Base-by-base conservation (phyloP, 2,329 filamentous ascomycete species). In the Arthrobotrys pseudoclavata region DNA sequence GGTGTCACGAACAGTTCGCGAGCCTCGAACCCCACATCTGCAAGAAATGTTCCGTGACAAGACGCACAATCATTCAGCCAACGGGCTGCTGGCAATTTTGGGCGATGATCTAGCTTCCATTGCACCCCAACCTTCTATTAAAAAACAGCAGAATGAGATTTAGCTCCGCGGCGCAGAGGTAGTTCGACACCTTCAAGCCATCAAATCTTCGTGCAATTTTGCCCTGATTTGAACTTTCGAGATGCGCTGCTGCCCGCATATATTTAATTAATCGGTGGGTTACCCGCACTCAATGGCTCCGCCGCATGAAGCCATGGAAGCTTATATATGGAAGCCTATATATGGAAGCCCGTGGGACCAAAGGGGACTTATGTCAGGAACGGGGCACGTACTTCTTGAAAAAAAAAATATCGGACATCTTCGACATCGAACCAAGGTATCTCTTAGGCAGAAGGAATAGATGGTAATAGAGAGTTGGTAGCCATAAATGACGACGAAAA, bases 301-400 rank as follows among this genome's bases (percentile, higher is more conserved):
- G 34, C 55, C 26, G 34, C 13, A 60, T 60, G 18, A 60, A 42
- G 55, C 42, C 55, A 60, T 60, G 55, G 55, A 42, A 60, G 55
- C 55, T 60, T 60, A 60, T 60, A 60, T 60, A 60, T 60, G 12
- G 18, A 60, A 40, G 20, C 55, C n/a, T 60, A 60, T 60, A 60
- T 60, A 60, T 60, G 12, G 18, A 60, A 40, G 20, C 55, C 52
- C 9, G 34, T 24, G 55, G 34, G 20, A 29, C 55, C n/a, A 60
- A 60, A 60, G 34, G 55, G 22, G 55, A 60, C 26, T 42, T 60
- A 60, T 42, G 55, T 26, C 55, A 60, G 34, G 31, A 20, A 60
- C 34, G 2, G 26, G 31, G n/a, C 15, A 40, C 55, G 20, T 60
- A 60, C 18, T 60, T 42, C 4, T 42, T 26, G 13, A 40, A n/a